Conservation (phyloP, 139 green algal genomes). For the Auxenochlorella pyrenoidosa region DNA sequence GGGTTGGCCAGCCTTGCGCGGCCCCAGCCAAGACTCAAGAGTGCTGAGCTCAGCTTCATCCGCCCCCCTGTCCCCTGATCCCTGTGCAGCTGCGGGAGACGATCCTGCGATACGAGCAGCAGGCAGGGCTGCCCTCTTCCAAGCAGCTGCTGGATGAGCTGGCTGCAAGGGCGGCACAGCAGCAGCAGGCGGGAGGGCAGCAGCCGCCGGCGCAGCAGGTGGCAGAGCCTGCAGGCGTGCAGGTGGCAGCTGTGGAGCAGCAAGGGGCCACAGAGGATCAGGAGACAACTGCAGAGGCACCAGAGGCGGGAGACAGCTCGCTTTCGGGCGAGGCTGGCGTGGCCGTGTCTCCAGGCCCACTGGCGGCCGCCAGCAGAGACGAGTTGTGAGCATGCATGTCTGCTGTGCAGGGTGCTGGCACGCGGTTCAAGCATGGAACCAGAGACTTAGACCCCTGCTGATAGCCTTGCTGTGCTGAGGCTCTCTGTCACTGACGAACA, state of each 20-base stretch:
- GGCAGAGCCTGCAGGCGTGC: not conserved
- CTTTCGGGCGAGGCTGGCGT: not conserved
- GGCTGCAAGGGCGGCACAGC: not conserved
- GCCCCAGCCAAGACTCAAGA: too few relatives aligned
- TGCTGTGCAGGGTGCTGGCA: too few relatives aligned
- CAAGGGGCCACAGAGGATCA: not conserved
- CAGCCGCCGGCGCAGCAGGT: not conserved
- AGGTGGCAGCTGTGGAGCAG: not conserved
- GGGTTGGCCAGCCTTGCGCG: too few relatives aligned
- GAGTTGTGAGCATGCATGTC: not conserved
- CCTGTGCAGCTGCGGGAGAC: conserved; percentile 4
- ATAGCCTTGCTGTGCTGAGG: too few relatives aligned
- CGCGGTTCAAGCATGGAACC: too few relatives aligned
- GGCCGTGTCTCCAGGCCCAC: not conserved
- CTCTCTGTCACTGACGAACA: too few relatives aligned
- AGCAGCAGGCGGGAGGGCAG: not conserved
- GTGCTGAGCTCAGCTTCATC: too few relatives aligned
- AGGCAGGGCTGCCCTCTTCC: not conserved
- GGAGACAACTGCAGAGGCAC: not conserved
- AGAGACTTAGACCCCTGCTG: too few relatives aligned
- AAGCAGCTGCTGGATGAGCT: not conserved
- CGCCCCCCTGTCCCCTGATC: too few relatives aligned
- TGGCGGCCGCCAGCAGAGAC: not conserved
- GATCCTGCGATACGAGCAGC: not conserved
- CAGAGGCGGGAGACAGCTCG: not conserved